phyloP scores from a whole-genome alignment of 169 alveolate genomes.

The Perkinsus marinus region DNA sequence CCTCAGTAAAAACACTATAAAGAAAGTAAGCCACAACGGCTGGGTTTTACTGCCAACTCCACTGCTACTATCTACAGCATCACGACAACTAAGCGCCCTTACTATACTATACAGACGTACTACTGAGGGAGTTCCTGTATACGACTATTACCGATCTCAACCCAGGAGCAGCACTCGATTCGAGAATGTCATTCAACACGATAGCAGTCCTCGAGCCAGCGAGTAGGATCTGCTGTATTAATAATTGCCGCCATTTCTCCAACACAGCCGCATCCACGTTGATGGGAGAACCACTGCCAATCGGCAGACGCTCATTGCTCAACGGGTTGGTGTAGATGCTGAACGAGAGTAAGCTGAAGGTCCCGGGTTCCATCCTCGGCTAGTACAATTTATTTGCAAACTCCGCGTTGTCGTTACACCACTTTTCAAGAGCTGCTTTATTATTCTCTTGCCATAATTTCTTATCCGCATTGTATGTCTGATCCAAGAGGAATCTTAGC shows the following conservation, averaged over 20 bases:
- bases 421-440: slow-evolving; percentile 12
- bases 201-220: slow-evolving; percentile 29
- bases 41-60: no score
- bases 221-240: slow-evolving; percentile 13
- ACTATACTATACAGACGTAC: no score
- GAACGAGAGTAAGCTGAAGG: not conserved
- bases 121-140: no score
- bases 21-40: no score
- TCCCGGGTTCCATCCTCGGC: not conserved
- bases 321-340: slow-evolving; percentile 14
- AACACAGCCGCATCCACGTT: slow-evolving; percentile 10
- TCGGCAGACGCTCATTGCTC: not conserved
- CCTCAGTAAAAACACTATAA: no score
- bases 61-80: no score
- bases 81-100: no score
- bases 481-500: not conserved
- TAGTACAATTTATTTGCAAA: not conserved
- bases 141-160: not conserved
- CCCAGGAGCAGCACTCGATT: not conserved
- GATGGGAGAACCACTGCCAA: slow-evolving; percentile 8
- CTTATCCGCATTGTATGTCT: slow-evolving; percentile 14
- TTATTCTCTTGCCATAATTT: slow-evolving; percentile 18
- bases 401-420: slow-evolving; percentile 15
- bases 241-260: slow-evolving; percentile 15
- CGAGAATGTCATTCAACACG: slow-evolving; percentile 17